Conservation (phyloP, 1,284 basidiomycete species). For the Laetiporus sulphureus region DNA sequence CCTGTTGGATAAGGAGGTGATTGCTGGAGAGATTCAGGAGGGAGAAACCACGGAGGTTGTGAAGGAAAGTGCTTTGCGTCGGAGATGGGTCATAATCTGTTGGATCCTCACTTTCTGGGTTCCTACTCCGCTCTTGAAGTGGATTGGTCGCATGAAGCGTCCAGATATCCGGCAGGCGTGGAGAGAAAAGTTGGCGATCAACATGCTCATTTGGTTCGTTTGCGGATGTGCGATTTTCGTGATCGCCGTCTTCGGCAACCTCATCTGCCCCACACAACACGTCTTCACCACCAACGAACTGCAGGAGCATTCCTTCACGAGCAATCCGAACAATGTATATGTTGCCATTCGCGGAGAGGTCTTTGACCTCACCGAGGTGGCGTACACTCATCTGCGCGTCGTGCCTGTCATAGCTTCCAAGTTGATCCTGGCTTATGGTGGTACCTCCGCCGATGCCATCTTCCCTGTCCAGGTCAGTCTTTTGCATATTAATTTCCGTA, state of each 20-base stretch:
- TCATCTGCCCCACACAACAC: conserved; percentile 94
- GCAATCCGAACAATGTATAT: conserved; percentile 70
- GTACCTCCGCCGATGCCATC: conserved; percentile 66
- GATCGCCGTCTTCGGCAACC: conserved; percentile 80
- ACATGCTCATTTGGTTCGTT: conserved; percentile 94
- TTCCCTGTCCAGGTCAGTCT: conserved; percentile 86
- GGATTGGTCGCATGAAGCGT: conserved; percentile 88
- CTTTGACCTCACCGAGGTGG: conserved; percentile 67
- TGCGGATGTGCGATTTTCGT: conserved; percentile 88
- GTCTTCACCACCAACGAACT: conserved; percentile 83
- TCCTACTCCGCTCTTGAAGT: conserved; percentile 66
- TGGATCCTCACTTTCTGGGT: conserved; percentile 93
- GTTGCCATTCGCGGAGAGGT: conserved; percentile 90
- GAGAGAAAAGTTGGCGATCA: conserved; percentile 96
- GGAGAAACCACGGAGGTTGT: conserved; percentile 85
- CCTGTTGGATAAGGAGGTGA: conserved; percentile 72
- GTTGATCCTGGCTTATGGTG: conserved; percentile 79
- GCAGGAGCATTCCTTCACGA: conserved; percentile 57
- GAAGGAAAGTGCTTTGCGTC: conserved; percentile 72
- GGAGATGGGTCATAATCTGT: conserved; percentile 85
- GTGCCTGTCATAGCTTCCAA: conserved; percentile 75
- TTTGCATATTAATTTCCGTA: conserved; percentile 19
- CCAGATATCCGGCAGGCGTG: conserved; percentile 93
- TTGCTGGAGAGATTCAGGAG: conserved; percentile 76
- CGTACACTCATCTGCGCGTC: conserved; percentile 56